Evolutionary conservation across 331 rosid species (phyloP).

Genomic region (Acacia pycnantha): DNA sequence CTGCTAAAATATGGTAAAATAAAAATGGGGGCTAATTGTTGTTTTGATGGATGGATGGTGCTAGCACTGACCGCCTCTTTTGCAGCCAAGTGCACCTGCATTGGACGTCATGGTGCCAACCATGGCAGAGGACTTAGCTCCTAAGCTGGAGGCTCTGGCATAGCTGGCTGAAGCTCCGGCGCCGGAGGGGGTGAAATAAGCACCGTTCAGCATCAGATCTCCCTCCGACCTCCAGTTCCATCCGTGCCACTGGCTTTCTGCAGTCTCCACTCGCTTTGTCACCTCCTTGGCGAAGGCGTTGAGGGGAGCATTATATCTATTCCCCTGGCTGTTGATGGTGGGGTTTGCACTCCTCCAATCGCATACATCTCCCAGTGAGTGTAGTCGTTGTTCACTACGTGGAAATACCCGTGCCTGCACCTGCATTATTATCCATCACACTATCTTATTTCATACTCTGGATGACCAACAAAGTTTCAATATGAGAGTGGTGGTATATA

Average conservation of each 20-base stretch:
- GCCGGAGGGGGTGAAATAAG: conserved; percentile 93
- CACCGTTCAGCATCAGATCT: conserved; percentile 81
- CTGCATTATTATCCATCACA: conserved; percentile 47
- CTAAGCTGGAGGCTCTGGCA: conserved; percentile 98
- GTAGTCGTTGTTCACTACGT: conserved; percentile 98
- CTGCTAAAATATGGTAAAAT: conserved; percentile 42
- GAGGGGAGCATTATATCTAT: conserved; percentile 85
- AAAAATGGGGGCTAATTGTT: conserved; percentile 23
- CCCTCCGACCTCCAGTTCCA: conserved; percentile 99
- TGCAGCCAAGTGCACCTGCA: conserved; percentile 85
- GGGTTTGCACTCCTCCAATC: conserved; percentile 93
- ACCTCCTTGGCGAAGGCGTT: conserved; percentile 95
- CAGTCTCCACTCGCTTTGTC: conserved; percentile 95
- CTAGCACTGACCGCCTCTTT: conserved; percentile 77
- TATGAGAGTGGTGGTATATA: conserved; percentile 3
- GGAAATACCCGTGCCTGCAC: conserved; percentile 97
- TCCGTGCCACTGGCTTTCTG: conserved; percentile 55
- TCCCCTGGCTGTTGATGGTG: conserved; percentile 98
- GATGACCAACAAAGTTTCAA: not conserved
- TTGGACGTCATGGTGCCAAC: conserved; percentile 80
- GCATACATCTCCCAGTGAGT: conserved; percentile 99
- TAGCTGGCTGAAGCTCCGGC: conserved; percentile 95
- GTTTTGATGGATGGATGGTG: not conserved
- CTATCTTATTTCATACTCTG: no score
- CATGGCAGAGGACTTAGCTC: conserved; percentile 94